Evolutionary conservation across 108 stramenopile species (phyloP), one percentile per base, ranked within the genome.

Genomic region (Parietichytrium sp.): DNA sequence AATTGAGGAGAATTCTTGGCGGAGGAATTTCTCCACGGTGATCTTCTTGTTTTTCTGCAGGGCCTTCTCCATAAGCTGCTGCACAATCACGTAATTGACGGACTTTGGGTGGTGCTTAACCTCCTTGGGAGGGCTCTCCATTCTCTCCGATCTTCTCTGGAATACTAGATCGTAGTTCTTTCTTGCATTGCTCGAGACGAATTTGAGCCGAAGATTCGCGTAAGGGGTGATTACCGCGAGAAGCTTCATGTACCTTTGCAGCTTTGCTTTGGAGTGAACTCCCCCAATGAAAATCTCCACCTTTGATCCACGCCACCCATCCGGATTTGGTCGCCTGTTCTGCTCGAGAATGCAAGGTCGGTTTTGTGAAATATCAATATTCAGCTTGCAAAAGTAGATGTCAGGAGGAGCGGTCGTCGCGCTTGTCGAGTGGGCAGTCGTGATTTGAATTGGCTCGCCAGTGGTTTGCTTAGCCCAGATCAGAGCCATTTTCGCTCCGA

Each of bases 401-500:
- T 84, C 78, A 23, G 82, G 50, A 23, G 93, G 87, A 31, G 80
- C 36, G 42, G 55, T 25, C 80, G 52, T 25, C 52, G 55, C 80
- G 3, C 81, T 85, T 80, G 18, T 51, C 18, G 61, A 31, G 31
- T 82, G 84, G 3, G 54, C 54, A 15, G 86, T 81, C 13, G 54
- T 86, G 15, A 97, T 87, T 51, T 82, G 79, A 81, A 98, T 94
- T 3, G 97, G 97, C 48, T 95, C 86, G 1, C 95, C 95, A 7
- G 95, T 96, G 79, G 89, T 91, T 79, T 98, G 96, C 84, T 96
- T 94, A 81, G 88, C 87, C 97, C 97, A 98, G 54, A 98, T 98
- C 80, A 98, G 83, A 3, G 97, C 97, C 97, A 98, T 96, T 84
- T 98, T 98, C 50, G 97, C 95, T 6, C 96, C 96, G 52, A 98